Conservation (phyloP, 495 filamentous ascomycete species). For the Apodospora peruviana region DNA sequence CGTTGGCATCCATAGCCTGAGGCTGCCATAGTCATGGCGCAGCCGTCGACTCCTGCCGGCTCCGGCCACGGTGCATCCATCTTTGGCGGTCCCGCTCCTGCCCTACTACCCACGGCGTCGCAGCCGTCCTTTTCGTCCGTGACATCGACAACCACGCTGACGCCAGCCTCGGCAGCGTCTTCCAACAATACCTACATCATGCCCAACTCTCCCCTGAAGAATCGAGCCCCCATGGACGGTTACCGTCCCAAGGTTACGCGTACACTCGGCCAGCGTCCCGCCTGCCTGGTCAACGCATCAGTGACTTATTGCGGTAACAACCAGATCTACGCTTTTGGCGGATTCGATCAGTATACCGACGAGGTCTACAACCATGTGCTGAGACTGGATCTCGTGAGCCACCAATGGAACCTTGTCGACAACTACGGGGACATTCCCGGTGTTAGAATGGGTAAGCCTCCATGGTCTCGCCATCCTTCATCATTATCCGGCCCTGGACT, state of each 20-base stretch:
- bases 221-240: conserved; percentile 54
- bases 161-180: conserved; percentile 48
- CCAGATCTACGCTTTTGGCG: conserved; percentile 95
- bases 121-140: conserved; percentile 22
- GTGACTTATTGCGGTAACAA: conserved; percentile 96
- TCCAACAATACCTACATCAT: conserved; percentile 78
- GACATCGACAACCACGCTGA: conserved; percentile 28
- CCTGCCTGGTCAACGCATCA: conserved; percentile 94
- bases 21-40: conserved; percentile 26
- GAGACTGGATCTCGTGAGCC: conserved; percentile 72
- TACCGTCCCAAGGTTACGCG: conserved; percentile 78
- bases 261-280: conserved; percentile 79
- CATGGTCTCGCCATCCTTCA: not conserved
- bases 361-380: conserved; percentile 99
- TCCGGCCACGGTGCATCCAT: conserved; percentile 19
- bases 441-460: conserved; percentile 81
- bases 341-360: conserved; percentile 98
- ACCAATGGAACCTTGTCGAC: conserved; percentile 92
- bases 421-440: conserved; percentile 99
- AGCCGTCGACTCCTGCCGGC: conserved; percentile 22
- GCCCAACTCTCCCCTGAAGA: conserved; percentile 70
- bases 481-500: not conserved
- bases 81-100: conserved; percentile 24
- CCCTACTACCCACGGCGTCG: not conserved
- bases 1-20: too few relatives aligned